Evolutionary conservation across 1,284 basidiomycete species (phyloP).

Genomic region (Mycena sp.): DNA sequence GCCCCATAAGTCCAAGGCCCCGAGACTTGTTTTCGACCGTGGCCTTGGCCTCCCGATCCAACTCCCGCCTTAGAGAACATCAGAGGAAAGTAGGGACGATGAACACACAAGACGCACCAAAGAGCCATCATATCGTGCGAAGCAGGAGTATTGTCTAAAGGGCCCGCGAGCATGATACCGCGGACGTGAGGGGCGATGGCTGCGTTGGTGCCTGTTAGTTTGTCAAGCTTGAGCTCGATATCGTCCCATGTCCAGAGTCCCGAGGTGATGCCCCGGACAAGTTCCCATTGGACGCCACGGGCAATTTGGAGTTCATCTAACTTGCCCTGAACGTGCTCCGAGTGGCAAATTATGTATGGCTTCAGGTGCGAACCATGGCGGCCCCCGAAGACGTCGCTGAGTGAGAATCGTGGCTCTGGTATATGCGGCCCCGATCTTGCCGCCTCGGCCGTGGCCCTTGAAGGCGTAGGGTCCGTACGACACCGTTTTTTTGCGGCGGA

Average conservation of each 20-base stretch:
- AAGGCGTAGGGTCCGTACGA: too few species aligned
- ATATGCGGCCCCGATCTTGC: too few species aligned
- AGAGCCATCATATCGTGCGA: not conserved
- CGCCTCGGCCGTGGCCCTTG: too few species aligned
- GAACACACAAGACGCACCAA: not conserved
- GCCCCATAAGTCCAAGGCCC: conserved; percentile 68
- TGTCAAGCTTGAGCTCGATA: conserved; percentile 40
- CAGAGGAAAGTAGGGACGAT: not conserved
- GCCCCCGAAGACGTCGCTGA: conserved; percentile 5
- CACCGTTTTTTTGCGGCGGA: too few species aligned
- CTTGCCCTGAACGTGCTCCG: not conserved
- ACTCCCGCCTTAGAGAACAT: conserved; percentile 57
- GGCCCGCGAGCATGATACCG: conserved; percentile 38
- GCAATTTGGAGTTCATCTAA: conserved; percentile 9
- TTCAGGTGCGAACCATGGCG: conserved; percentile 9
- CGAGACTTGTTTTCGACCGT: conserved; percentile 63
- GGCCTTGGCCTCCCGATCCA: conserved; percentile 73
- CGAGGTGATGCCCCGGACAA: conserved; percentile 60
- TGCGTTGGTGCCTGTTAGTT: conserved; percentile 51
- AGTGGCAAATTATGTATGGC: conserved; percentile 4
- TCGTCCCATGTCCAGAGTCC: conserved; percentile 56
- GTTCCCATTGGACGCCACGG: conserved; percentile 52
- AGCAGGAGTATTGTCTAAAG: not conserved
- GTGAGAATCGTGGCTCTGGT: not conserved
- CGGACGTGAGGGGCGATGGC: conserved; percentile 36